These are phyloP conservation scores for Isabelozyma rhagii DNA, from an alignment of 805 yeast species.

Conservation along the genomic window DNA sequence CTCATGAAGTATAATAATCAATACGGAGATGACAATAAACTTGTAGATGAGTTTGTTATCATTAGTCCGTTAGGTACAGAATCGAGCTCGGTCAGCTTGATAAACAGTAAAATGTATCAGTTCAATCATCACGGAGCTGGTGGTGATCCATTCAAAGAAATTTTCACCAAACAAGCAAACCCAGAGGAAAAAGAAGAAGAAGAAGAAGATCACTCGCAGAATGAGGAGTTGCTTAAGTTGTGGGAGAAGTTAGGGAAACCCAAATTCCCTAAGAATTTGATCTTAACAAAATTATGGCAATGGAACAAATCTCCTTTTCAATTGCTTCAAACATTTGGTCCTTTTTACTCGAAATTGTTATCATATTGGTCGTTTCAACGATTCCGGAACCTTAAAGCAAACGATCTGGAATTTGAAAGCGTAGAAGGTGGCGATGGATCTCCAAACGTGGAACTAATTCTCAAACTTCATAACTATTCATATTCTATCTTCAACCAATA, in stretches of 20 bases:
- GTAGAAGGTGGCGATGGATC: conserved; percentile 6
- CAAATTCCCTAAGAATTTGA: conserved; percentile 29
- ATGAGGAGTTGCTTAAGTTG: conserved; percentile 14
- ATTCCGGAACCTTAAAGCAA: conserved; percentile 26
- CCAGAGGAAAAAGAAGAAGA: background rate
- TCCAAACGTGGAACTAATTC: conserved; percentile 16
- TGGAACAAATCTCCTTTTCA: conserved; percentile 38
- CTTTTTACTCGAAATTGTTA: conserved; percentile 36
- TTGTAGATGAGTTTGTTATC: conserved; percentile 20
- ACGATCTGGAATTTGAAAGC: conserved; percentile 4
- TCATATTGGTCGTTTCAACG: conserved; percentile 42
- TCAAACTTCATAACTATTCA: conserved; percentile 38
- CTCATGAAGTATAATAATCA: conserved; percentile 34
- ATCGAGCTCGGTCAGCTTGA: conserved; percentile 30
- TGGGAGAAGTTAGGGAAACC: conserved; percentile 38
- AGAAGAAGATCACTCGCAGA: conserved; percentile 11
- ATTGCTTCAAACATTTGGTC: conserved; percentile 35
- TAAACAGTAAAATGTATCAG: conserved; percentile 27
- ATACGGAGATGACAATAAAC: conserved; percentile 6
- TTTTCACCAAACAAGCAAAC: conserved; percentile 11
- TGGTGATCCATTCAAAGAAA: conserved; percentile 34
- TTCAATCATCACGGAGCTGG: conserved; percentile 31
- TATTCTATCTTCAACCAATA: conserved; percentile 41
- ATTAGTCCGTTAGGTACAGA: conserved; percentile 47
- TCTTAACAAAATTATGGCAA: conserved; percentile 35